phyloP scores from a whole-genome alignment of 23 red algal genomes.

The Cyanidiococcus yangmingshanensis region DNA sequence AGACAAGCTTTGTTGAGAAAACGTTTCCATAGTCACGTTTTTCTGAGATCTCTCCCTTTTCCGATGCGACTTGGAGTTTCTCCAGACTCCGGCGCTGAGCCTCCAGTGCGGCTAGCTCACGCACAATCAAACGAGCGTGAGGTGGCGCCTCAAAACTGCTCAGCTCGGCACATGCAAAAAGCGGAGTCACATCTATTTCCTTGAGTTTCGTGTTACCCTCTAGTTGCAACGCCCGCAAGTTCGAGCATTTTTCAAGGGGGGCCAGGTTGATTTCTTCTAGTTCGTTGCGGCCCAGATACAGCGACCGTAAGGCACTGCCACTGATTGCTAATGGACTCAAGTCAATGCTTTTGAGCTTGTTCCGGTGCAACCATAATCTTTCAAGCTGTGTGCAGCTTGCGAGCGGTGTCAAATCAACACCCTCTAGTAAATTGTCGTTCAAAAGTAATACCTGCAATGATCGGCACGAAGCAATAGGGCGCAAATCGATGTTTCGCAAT shows the following conservation, averaged over 20 bases:
- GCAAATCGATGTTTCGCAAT: conserved; percentile 21
- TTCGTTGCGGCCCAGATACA: conserved; percentile 76
- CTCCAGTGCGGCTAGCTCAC: conserved; percentile 9
- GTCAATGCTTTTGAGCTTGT: conserved; percentile 52
- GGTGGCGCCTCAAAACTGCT: conserved; percentile 44
- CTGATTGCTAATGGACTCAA: conserved; percentile 37
- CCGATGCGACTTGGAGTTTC: background rate
- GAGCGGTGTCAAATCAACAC: conserved; percentile 60
- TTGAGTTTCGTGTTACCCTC: conserved; percentile 50
- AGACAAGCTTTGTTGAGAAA: background rate
- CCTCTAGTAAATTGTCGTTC: conserved; percentile 68
- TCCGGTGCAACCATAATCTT: conserved; percentile 88
- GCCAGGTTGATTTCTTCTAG: conserved; percentile 54
- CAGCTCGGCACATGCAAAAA: conserved; percentile 44
- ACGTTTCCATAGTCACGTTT: background rate
- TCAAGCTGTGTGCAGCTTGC: conserved; percentile 56
- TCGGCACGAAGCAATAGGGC: conserved; percentile 10
- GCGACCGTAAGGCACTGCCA: conserved; percentile 49
- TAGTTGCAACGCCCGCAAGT: conserved; percentile 57
- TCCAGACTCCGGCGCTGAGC: background rate
- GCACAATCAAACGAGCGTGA: background rate
- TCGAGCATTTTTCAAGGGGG: conserved; percentile 38
- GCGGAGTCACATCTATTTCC: conserved; percentile 73
- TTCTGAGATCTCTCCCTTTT: background rate
- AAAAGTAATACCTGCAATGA: conserved; percentile 41